A percentile compares a stretch with the other conserved stretches of the same genome.
These are phyloP conservation scores for Calocybe cyanea DNA, from an alignment of 768 basidiomycete genomes.

Conservation along the genomic window DNA sequence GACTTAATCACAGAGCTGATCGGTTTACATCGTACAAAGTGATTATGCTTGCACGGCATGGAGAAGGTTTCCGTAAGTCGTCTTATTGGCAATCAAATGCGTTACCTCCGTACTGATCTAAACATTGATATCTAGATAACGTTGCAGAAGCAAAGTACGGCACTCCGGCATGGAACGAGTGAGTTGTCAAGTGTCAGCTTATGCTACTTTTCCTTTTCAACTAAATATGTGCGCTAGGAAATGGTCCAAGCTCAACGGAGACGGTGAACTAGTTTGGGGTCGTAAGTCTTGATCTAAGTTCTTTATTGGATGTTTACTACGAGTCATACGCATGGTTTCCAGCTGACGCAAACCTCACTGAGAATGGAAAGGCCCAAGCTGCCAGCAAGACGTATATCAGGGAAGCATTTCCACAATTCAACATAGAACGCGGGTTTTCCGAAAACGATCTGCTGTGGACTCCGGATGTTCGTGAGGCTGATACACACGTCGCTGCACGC, in stretches of 20 bases:
- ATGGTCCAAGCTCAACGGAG: conserved; percentile 61
- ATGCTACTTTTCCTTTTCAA: not conserved
- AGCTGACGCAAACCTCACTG: not conserved
- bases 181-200: conserved; percentile 15
- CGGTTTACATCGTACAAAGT: conserved; percentile 51
- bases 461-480: conserved; percentile 50
- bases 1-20: conserved; percentile 42
- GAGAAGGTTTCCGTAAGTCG: conserved; percentile 66
- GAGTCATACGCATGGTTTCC: too few species aligned
- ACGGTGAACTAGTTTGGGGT: conserved; percentile 69
- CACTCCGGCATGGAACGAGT: conserved; percentile 59
- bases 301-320: too few species aligned
- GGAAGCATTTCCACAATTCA: conserved; percentile 45
- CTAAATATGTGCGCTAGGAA: conserved; percentile 35
- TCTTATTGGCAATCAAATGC: not conserved
- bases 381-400: conserved; percentile 42
- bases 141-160: conserved; percentile 59
- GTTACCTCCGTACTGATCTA: not conserved
- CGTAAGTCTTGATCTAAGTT: conserved; percentile 47
- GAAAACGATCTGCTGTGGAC: conserved; percentile 66
- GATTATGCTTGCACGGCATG: conserved; percentile 65
- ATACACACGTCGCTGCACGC: conserved; percentile 39
- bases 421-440: conserved; percentile 52
- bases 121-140: conserved; percentile 50
- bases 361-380: not conserved